Conservation (phyloP, 495 filamentous ascomycete species). For the Podospora australis region DNA sequence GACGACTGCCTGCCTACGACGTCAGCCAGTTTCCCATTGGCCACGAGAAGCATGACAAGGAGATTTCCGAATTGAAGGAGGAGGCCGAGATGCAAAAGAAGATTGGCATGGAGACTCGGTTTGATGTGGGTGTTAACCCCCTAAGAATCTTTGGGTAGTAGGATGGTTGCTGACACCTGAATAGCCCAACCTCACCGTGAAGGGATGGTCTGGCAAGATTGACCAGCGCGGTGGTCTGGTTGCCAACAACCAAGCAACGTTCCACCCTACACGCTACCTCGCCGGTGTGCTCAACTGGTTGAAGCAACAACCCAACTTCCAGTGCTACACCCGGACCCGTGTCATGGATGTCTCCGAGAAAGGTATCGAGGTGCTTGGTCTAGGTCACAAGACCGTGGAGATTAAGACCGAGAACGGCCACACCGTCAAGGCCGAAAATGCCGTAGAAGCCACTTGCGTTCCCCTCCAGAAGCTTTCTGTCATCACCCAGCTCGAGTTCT, state of each 20-base stretch:
- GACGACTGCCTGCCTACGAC: constrained; percentile 39
- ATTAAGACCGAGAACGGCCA: constrained; percentile 42
- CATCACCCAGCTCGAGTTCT: constrained; percentile 44
- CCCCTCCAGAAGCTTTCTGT: constrained; percentile 50
- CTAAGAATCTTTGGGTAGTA: background rate
- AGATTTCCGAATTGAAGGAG: constrained; percentile 28
- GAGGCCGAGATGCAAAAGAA: constrained; percentile 38
- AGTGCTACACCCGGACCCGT: constrained; percentile 47
- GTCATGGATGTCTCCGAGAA: constrained; percentile 43
- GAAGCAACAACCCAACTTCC: constrained; percentile 43
- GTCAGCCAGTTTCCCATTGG: constrained; percentile 31
- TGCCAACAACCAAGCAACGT: constrained; percentile 47
- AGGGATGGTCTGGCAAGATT: constrained; percentile 40
- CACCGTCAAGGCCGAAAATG: constrained; percentile 40
- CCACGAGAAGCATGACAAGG: constrained; percentile 33
- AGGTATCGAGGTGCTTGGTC: constrained; percentile 28
- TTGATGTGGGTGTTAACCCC: constrained; percentile 22
- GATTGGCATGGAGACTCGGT: constrained; percentile 39
- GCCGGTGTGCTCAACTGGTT: constrained; percentile 46
- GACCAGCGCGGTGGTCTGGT: constrained; percentile 47
- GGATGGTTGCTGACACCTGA: background rate
- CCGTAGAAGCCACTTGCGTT: constrained; percentile 50
- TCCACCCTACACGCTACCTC: constrained; percentile 53
- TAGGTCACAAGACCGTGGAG: constrained; percentile 33
- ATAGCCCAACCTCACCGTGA: constrained; percentile 28